Evolutionary conservation across 2,329 filamentous ascomycete species (phyloP), one percentile per base, ranked within the genome.

Genomic region (Beauveria australis): DNA sequence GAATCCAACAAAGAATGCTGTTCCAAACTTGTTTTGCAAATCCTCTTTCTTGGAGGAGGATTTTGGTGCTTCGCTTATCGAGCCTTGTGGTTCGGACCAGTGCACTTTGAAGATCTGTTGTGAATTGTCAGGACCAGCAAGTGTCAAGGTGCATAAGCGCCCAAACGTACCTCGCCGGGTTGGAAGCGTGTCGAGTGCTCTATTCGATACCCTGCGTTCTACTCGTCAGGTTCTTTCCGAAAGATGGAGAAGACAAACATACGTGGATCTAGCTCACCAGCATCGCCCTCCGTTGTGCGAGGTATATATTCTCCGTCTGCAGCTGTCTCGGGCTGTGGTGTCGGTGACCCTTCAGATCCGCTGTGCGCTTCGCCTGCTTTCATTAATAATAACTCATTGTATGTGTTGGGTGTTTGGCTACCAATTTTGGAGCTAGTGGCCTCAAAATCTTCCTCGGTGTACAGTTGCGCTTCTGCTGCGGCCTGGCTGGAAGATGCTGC

Each of bases 41-140:
- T 69, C 72, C 5, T 71, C 67, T 46, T 66, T 70, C 26, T 69
- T 73, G 8, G 71, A 74, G 7, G 49, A 52, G 12, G 68, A 24
- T 22, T 55, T 65, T 3, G 70, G 60, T 44, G 65, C 66, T 12
- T 72, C 71, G 16, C 70, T 70, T 22, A 67, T 63, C 56, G 69
- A 64, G 10, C 80, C 81, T 28, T 71, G 70, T 0, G 81, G 81
- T 53, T 84, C 81, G 9, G 77, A 75, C 81, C 81, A 84, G 19
- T 79, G 68, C 2, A 82, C 75, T 65, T 83, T 84, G 70, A 84
- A 81, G 19, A 84, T 78, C 80, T 82, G 60, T 40, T 59, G 62
- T 61, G 22, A 4, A 49, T 49, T 46, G 44, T 40, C 9, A 63
- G 55, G 18, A 14, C 16, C 6, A 22, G 24, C 26, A 43, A 28